phyloP scores from a whole-genome alignment of 495 filamentous ascomycete species.

The Penicillium argentinense region DNA sequence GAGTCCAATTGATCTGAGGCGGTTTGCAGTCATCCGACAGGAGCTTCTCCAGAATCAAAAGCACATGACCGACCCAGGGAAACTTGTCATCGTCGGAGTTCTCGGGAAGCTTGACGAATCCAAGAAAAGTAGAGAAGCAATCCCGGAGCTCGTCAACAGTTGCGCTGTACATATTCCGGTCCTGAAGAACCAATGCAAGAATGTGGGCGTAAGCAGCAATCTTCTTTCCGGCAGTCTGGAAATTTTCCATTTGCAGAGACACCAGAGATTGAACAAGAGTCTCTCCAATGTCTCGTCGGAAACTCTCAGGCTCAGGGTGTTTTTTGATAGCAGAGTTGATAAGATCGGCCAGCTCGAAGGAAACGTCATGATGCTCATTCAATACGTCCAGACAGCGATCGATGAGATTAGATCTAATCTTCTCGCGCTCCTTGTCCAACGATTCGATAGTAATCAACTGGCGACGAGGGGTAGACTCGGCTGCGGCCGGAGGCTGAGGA shows the following conservation, averaged over 20 bases:
- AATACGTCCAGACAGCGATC: slow-evolving; percentile 89
- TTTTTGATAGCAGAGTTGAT: slow-evolving; percentile 76
- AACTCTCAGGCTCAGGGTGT: slow-evolving; percentile 57
- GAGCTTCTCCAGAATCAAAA: slow-evolving; percentile 87
- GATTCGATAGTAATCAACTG: slow-evolving; percentile 70
- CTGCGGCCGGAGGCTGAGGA: slow-evolving; percentile 14
- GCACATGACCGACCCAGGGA: slow-evolving; percentile 88
- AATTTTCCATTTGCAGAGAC: slow-evolving; percentile 74
- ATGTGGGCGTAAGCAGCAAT: slow-evolving; percentile 93
- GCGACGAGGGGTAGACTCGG: slow-evolving; percentile 28
- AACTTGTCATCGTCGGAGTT: slow-evolving; percentile 70
- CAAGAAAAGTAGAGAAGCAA: slow-evolving; percentile 71
- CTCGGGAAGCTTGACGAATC: slow-evolving; percentile 74
- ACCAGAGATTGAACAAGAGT: slow-evolving; percentile 85
- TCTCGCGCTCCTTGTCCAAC: slow-evolving; percentile 72
- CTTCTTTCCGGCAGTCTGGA: slow-evolving; percentile 70
- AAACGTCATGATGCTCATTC: slow-evolving; percentile 80
- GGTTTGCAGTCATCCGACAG: slow-evolving; percentile 85
- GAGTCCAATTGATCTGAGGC: slow-evolving; percentile 67
- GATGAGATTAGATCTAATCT: slow-evolving; percentile 73
- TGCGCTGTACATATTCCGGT: slow-evolving; percentile 75
- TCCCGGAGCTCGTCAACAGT: slow-evolving; percentile 74
- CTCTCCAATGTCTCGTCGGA: slow-evolving; percentile 73
- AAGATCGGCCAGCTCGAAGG: slow-evolving; percentile 87
- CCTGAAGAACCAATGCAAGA: slow-evolving; percentile 81